Percentiles rank a stretch among this genome's conserved stretches.
phyloP scores from a whole-genome alignment of 495 filamentous ascomycete genomes.

The Penicillium maclennaniae region DNA sequence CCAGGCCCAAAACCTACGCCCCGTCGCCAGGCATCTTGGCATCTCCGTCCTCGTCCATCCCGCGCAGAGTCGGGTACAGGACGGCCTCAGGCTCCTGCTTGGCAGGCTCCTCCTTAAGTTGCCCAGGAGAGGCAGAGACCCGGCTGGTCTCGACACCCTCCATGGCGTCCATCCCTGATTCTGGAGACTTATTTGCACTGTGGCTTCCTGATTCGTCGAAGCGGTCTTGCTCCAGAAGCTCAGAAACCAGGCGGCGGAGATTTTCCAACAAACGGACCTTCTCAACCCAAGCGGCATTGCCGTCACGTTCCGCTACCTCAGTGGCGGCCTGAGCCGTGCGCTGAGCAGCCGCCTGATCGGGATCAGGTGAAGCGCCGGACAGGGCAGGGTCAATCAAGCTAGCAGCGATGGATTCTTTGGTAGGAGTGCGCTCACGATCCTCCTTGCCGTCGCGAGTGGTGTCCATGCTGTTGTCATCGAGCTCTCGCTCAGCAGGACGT shows the following conservation, averaged over 20 bases:
- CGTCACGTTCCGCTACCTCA: constrained; percentile 46
- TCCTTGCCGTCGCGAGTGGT: constrained; percentile 49
- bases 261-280: constrained; percentile 77
- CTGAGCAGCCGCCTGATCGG: constrained; percentile 40
- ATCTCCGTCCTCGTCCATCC: constrained; percentile 41
- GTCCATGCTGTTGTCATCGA: constrained; percentile 48
- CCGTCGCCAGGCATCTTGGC: constrained; percentile 35
- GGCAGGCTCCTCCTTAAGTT: constrained; percentile 11
- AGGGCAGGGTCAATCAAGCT: constrained; percentile 55
- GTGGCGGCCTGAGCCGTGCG: constrained; percentile 44
- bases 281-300: constrained; percentile 74
- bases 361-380: constrained; percentile 28
- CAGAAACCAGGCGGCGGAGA: constrained; percentile 63
- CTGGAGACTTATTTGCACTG: constrained; percentile 17
- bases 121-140: constrained; percentile 16
- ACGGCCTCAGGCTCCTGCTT: constrained; percentile 27
- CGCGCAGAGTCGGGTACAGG: constrained; percentile 48
- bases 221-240: constrained; percentile 60
- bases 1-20: constrained; percentile 6
- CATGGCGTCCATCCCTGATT: constrained; percentile 33
- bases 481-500: constrained; percentile 41
- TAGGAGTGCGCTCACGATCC: constrained; percentile 45
- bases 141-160: constrained; percentile 36
- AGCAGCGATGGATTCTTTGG: constrained; percentile 42
- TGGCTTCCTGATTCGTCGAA: constrained; percentile 44